Conservation (phyloP, 2,329 filamentous ascomycete species). For the Trichothecium sympodiale region DNA sequence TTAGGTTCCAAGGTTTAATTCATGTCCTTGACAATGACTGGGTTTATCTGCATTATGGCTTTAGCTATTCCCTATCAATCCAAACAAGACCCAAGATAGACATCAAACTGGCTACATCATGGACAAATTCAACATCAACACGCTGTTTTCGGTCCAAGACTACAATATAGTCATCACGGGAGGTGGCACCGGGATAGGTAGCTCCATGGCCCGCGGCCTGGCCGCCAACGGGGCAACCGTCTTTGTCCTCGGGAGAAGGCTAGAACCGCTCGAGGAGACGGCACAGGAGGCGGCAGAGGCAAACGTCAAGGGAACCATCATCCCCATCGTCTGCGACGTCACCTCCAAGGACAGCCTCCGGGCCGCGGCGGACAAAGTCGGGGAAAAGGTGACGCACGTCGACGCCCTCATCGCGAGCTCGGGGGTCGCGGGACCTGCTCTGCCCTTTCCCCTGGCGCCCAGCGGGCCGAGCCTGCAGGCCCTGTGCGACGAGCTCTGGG, state of each 20-base stretch:
- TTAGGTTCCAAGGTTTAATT: too few relatives aligned
- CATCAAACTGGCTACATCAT: too few relatives aligned
- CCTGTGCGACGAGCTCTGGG: not conserved
- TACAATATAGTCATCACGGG: constrained; percentile 47
- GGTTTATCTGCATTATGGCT: too few relatives aligned
- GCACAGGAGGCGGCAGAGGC: constrained; percentile 6
- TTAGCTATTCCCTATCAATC: too few relatives aligned
- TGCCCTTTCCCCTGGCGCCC: constrained; percentile 1
- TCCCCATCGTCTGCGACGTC: constrained; percentile 28
- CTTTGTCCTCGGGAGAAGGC: constrained; percentile 28
- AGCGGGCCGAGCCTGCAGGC: constrained; percentile 1
- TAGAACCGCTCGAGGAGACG: constrained; percentile 17
- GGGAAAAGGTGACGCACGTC: constrained; percentile 45
- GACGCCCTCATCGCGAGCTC: constrained; percentile 54
- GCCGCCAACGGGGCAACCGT: constrained; percentile 19
- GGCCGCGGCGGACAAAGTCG: constrained; percentile 45
- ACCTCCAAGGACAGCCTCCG: constrained; percentile 38
- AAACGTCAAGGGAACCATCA: constrained; percentile 16
- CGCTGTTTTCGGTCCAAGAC: constrained; percentile 41
- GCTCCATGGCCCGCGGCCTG: constrained; percentile 39
- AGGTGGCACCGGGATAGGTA: constrained; percentile 44
- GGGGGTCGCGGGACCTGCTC: constrained; percentile 22
- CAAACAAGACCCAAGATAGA: too few relatives aligned
- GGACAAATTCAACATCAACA: not conserved
- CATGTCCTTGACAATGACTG: too few relatives aligned